These are phyloP conservation scores for Gypsophila paniculata DNA, from an alignment of 179 eudicot species.

Conservation along the genomic window DNA sequence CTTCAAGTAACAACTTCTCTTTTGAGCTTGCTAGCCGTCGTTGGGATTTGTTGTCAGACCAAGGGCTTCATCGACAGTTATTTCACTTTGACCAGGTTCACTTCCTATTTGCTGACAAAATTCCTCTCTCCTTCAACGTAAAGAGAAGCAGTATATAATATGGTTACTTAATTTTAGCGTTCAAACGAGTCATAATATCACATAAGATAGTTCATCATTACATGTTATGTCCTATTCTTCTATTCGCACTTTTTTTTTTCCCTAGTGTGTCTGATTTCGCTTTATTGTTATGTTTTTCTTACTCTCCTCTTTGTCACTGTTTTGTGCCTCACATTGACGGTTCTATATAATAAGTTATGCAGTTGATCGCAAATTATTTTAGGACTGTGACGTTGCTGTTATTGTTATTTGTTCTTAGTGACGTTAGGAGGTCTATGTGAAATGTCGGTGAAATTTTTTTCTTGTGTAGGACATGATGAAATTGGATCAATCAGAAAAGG, in stretches of 20 bases:
- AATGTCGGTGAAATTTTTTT: neutral
- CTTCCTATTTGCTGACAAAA: slow-evolving; percentile 6
- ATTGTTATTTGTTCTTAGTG: neutral
- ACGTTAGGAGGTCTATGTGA: neutral
- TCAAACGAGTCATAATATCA: too few species aligned
- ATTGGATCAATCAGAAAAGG: slow-evolving; percentile 60
- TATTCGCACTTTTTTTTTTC: neutral
- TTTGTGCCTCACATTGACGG: slow-evolving; percentile 3
- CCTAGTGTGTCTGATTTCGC: neutral
- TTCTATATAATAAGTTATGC: neutral
- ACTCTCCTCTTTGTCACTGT: neutral
- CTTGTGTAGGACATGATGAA: slow-evolving; percentile 80
- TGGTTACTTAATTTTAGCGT: too few species aligned
- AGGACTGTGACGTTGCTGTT: neutral
- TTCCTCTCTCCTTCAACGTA: neutral
- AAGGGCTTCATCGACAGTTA: slow-evolving; percentile 48
- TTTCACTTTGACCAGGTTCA: slow-evolving; percentile 79
- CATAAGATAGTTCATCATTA: neutral
- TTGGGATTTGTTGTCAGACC: slow-evolving; percentile 69
- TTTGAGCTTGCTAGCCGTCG: slow-evolving; percentile 74
- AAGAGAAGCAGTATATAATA: neutral
- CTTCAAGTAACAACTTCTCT: slow-evolving; percentile 67
- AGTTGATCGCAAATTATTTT: neutral
- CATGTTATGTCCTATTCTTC: neutral
- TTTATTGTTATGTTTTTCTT: neutral